These are phyloP conservation scores for Cotoneaster glaucophyllus DNA, from an alignment of 306 rosid species.

Conservation along the genomic window DNA sequence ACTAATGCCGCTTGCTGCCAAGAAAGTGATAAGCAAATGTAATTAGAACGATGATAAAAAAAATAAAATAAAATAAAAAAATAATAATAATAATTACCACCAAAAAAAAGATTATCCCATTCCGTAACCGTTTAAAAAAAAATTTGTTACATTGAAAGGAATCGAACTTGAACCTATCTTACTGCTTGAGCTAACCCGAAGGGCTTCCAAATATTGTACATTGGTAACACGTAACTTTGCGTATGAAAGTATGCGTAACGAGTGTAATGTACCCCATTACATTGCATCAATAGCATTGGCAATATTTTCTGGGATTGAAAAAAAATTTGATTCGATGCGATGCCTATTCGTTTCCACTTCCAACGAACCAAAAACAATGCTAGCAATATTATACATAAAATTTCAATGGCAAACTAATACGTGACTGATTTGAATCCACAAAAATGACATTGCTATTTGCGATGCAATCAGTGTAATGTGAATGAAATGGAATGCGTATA, in stretches of 20 bases:
- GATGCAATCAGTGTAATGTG: neutral
- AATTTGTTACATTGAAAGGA: no score
- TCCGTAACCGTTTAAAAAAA: neutral
- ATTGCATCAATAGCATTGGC: neutral
- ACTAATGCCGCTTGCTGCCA: slow-evolving; percentile 87
- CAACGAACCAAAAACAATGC: neutral
- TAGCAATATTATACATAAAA: neutral
- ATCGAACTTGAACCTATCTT: no score
- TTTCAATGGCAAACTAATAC: neutral
- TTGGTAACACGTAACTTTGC: no score
- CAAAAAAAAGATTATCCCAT: neutral
- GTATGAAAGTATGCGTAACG: no score
- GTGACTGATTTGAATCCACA: neutral
- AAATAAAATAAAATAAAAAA: no score
- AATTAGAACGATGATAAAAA: neutral
- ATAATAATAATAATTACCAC: no score
- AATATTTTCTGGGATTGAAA: neutral
- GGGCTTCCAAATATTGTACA: no score
- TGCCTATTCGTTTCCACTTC: neutral
- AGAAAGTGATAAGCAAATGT: neutral
- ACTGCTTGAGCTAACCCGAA: no score
- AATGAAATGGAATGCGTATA: neutral
- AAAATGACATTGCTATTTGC: neutral
- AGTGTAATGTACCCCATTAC: neutral
- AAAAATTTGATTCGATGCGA: neutral